Percentiles rank a stretch among this genome's conserved stretches.
phyloP scores from a whole-genome alignment of 2,329 filamentous ascomycete genomes.

The Sporothrix mexicana region DNA sequence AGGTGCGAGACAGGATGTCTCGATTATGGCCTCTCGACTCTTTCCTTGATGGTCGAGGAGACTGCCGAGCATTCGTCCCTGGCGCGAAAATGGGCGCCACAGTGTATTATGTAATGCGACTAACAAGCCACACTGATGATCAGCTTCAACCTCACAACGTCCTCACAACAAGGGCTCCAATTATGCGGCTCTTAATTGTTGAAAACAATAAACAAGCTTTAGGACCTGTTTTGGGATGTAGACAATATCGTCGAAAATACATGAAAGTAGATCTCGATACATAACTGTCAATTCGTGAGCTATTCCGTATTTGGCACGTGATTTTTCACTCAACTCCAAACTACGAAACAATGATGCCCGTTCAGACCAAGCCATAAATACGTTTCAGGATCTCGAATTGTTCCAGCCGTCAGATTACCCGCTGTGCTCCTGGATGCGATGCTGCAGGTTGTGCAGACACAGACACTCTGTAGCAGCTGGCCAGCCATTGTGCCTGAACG shows the following conservation, averaged over 20 bases:
- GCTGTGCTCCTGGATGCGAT: not conserved
- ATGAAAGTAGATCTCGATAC: not conserved
- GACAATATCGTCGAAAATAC: not conserved
- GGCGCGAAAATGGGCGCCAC: conserved; percentile 10
- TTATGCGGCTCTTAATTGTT: not conserved
- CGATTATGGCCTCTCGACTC: conserved; percentile 19
- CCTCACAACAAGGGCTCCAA: not conserved
- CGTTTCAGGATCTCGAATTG: conserved; percentile 13
- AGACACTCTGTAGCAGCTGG: conserved; percentile 1
- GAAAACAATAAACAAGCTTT: not conserved
- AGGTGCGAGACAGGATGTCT: conserved; percentile 20
- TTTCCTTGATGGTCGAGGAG: conserved; percentile 23
- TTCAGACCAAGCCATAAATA: not conserved
- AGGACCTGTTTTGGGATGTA: no score
- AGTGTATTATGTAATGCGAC: conserved; percentile 11
- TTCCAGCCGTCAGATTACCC: conserved; percentile 13
- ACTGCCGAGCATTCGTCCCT: not conserved
- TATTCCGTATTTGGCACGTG: conserved; percentile 9
- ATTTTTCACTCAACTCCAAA: not conserved
- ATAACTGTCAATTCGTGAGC: not conserved
- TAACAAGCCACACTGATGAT: conserved; percentile 5
- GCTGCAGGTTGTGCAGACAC: conserved; percentile 13
- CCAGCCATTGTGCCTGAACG: not conserved
- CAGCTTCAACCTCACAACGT: not conserved
- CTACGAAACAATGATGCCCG: not conserved